Evolutionary conservation across 768 basidiomycete species (phyloP), one percentile per base, ranked within the genome.

Genomic region (Amanita muscaria): DNA sequence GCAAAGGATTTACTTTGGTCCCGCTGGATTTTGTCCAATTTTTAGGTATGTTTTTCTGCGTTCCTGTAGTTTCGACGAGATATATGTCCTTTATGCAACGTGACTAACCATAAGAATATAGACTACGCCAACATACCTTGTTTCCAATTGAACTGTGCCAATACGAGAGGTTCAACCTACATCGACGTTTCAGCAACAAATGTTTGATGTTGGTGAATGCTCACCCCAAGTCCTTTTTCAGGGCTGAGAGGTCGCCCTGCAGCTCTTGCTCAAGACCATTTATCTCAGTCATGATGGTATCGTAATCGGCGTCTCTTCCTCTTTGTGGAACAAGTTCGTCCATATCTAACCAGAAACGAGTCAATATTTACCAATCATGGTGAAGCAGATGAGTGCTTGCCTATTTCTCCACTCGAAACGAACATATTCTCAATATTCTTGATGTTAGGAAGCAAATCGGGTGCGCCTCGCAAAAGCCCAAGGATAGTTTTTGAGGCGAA

Each of bases 241-340:
- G 70, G 46, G 74, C 74, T 53, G 75, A 73, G 45, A 92, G 64
- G 37, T 81, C 70, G 5, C 65, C 64, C n/a, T 89, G 77, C 25
- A 99, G 69, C 35, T 74, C 73, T 31, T 69, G 64, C 64, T 97
- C 93, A 37, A 93, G 61, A 2, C 64, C 70, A 2, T 61, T 57
- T 30, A 96, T 91, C 53, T 86, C 85, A 22, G 67, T 63, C 60
- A 79, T 76, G 32, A 93, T 74, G 12, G 67, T 71, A 58, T 98
- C 94, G 53, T 89, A 97, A 32, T 70, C 79, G 19, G 83, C 78
- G 52, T 97, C 90, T 53, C 87, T 87, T 18, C 92, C 93, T n/a
- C 76, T 70, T 42, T 74, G 71, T 2, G 96, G 96, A 14, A 88
- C 64, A 2, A 98, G 72, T 50, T 85, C 80, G 54, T 80, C 77